Evolutionary conservation across 2,329 filamentous ascomycete species (phyloP), one percentile per base, ranked within the genome.

Genomic region (Verticillium nonalfalfae): DNA sequence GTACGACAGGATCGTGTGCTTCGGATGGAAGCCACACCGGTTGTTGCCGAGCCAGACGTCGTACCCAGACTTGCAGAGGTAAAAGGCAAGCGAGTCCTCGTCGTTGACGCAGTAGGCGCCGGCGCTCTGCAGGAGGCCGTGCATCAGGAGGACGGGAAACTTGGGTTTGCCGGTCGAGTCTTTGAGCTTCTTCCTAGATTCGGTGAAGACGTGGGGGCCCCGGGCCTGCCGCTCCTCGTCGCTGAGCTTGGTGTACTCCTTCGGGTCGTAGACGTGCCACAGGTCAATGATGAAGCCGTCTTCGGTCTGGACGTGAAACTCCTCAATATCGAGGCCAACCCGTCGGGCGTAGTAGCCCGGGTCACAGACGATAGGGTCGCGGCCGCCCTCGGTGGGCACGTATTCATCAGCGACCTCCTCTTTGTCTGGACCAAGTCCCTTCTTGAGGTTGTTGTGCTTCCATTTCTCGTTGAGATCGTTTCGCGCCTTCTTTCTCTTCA

Each of bases 1-100:
- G 66, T 90, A 87, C 2, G 85, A 76, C 45, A 97, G 82, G 26
- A 88, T 75, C 2, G 81, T 84, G 71, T 98, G 94, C 65, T 87
- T 84, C 0, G 94, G 93, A 0, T 84, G 79, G 74, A 95, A 92
- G 1, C 93, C 93, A 70, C 93, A 96, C 21, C 94, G 85, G 71
- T 97, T 97, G 76, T 97, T 96, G 4, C 94, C 94, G 15, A 97
- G 81, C 93, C 93, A 98, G 45, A 98, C 91, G 72, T 98, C 94
- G 74, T 92, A 97, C 1, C 93, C 93, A 0, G 90, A 87, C 75
- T 97, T 97, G 74, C 90, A 93, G 7, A 98, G 86, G 77, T 89
- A 96, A 75, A 97, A 97, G 1, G 94, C 93, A 7, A 97, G 81
- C 33, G 90, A 94, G 66, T 92, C 87, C 64, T 97, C 93, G 69